Evolutionary conservation across 2,329 filamentous ascomycete species (phyloP), one percentile per base, ranked within the genome.

Genomic region (Aschersonia sp.): DNA sequence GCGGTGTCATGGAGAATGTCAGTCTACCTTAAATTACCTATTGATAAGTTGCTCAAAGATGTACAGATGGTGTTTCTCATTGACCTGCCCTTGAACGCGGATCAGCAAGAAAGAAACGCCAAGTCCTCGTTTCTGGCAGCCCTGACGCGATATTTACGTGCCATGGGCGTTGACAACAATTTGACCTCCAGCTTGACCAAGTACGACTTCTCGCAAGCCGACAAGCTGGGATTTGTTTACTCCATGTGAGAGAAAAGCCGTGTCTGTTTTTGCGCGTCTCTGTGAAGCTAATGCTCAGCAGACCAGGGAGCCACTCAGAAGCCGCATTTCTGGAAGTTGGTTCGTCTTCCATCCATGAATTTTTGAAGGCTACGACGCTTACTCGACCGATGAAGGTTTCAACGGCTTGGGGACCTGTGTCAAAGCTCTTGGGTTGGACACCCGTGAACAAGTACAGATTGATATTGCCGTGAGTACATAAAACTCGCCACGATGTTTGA

Each of bases 31-130:
- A 12, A n/a, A 40, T 30, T 9, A 29, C 12, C 7, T 42, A 20
- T 35, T 30, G 20, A 12, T 10, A 5, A 5, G 5, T n/a, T 30
- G 30, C 50, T 51, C 43, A 51, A 35, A 5, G 28, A 28, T 5
- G n/a, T n/a, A 41, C 49, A 85, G 81, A 83, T 82, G 56, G 79
- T 89, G 5, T 97, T 95, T 60, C 60, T 97, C n/a, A 89, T 98
- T 54, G 92, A 98, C 60, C 75, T 97, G 6, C 91, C 92, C 41
- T 62, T 78, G 30, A 56, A 65, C n/a, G 3, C 10, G n/a, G 57
- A 59, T 5, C 40, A 6, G 40, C 54, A 58, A n/a, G 35, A 54
- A 54, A 46, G 48, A 53, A 30, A 54, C 51, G 51, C 63, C 55
- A 50, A 65, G 53, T 67, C 58, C 38, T 49, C 48, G 32, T 96